Evolutionary conservation across 495 filamentous ascomycete species (phyloP), one percentile per base, ranked within the genome.

Genomic region (Baudoinia panamericana): DNA sequence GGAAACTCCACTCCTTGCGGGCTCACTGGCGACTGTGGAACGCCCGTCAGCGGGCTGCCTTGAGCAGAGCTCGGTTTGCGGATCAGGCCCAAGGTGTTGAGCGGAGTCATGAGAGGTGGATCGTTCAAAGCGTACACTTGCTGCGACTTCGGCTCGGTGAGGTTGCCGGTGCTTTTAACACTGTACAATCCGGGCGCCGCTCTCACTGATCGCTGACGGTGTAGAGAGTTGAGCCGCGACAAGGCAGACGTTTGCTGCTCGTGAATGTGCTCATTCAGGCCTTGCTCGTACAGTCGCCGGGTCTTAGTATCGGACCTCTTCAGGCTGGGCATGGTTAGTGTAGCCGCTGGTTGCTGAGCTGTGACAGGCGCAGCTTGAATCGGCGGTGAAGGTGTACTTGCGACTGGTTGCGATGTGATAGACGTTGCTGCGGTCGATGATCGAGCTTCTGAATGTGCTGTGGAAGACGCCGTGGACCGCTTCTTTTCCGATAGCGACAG

Each of bases 351-450:
- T 1, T 16, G 33, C 9, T 42, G 48, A n/a, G n/a, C n/a, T n/a
- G n/a, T n/a, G n/a, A n/a, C n/a, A n/a, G n/a, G n/a, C 13, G 43
- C 30, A 13, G 48, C 31, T 30, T 24, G 13, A 18, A 19, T 19
- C 1, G 33, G 17, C 41, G 50, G 42, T 6, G 45, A 36, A 26
- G 58, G 20, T n/a, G 68, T 17, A 5, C 67, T 68, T 5, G 62
- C 59, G 1, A 75, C 64, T 10, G 66, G 67, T 39, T 84, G 76
- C 11, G 87, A 94, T n/a, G 79, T 75, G 39, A 93, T 66, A 0
- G 90, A 97, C 4, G 88, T 96, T 4, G 87, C 90, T 27, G 84
- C 86, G 13, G 90, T 94, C 1, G 90, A 95, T 11, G 71, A 75
- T 10, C 83, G 76, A 18, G 72, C 72, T 37, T 76, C 67, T 4